These are phyloP conservation scores for Cutaneotrichosporon cyanovorans DNA, from an alignment of 1,284 basidiomycete species.

Conservation along the genomic window DNA sequence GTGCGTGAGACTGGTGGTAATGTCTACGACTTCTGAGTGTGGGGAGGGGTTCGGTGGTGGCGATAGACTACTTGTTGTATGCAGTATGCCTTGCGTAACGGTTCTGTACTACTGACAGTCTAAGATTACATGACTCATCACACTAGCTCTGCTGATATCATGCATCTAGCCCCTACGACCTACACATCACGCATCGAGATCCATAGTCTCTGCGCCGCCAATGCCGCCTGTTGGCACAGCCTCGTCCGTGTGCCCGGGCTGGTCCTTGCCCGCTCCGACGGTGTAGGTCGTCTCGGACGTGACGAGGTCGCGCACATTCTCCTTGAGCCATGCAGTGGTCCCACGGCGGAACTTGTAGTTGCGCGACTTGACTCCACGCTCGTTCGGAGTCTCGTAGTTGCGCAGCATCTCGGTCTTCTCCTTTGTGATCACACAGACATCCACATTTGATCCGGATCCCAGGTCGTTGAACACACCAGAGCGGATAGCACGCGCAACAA, in stretches of 20 bases:
- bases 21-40: slow-evolving; percentile 39
- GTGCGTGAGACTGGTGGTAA: slow-evolving; percentile 19
- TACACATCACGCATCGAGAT: slow-evolving; percentile 13
- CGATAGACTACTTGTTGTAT: not conserved
- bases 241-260: slow-evolving; percentile 23
- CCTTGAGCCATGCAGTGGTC: slow-evolving; percentile 79
- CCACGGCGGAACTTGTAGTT: slow-evolving; percentile 77
- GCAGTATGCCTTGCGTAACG: not conserved
- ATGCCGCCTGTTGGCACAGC: slow-evolving; percentile 22
- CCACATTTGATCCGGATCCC: slow-evolving; percentile 94
- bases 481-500: slow-evolving; percentile 81
- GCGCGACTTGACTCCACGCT: slow-evolving; percentile 68
- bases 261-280: slow-evolving; percentile 36
- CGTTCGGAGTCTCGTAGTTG: slow-evolving; percentile 84
- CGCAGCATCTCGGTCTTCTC: slow-evolving; percentile 77
- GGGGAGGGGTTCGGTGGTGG: not conserved
- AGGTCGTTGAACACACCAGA: slow-evolving; percentile 99
- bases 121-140: too few relatives aligned
- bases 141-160: slow-evolving; percentile 4
- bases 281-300: slow-evolving; percentile 58
- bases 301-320: slow-evolving; percentile 64
- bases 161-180: slow-evolving; percentile 5
- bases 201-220: slow-evolving; percentile 16
- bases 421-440: slow-evolving; percentile 89
- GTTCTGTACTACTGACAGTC: too few relatives aligned